Base-by-base conservation (phyloP, 495 filamentous ascomycete genomes). In the Penicillium herquei region DNA sequence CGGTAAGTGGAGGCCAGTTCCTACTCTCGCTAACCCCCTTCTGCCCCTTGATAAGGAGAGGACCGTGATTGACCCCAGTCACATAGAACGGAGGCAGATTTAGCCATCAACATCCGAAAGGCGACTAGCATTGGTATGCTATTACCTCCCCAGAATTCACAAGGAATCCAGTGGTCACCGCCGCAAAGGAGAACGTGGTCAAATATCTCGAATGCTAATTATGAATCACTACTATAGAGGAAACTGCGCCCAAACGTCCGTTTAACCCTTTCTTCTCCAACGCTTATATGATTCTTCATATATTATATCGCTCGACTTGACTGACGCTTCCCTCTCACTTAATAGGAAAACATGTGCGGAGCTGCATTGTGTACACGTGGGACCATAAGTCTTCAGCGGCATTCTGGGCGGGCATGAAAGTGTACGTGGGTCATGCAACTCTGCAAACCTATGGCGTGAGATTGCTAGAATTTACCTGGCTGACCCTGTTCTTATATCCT, bases 401-500 rank as follows among this genome's bases (percentile, higher is more conserved):
- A 64, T 98, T 98, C 76, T 98, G 94, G 94, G 85, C 89, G 45
- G 92, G 91, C 68, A 95, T 98, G 87, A 98, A 98, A 85, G 94
- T 98, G 87, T 94, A 79, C 56, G 88, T 71, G 51, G 33, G 47
- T 12, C 12, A 16, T 7, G 31, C 11, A 13, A 13, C 39, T 11
- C 7, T 17, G 39, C 43, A 33, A n/a, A 35, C 6, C 5, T 26
- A 34, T 12, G 34, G 3, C 13, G 54, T 65, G 54, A 63, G 50
- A 13, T 41, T 21, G 31, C 17, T 31, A 35, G 26, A 40, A 18
- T 16, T 17, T 7, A 37, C 11, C 14, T 30, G 33, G 51, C 51
- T 54, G 16, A 54, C 31, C 3, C 39, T 42, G 14, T 46, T 46
- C 2, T 31, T 14, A 7, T 16, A 11, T 26, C 17, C 52, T 31